phyloP scores from a whole-genome alignment of 2,329 filamentous ascomycete species.

The Coniochaeta prunicola region DNA sequence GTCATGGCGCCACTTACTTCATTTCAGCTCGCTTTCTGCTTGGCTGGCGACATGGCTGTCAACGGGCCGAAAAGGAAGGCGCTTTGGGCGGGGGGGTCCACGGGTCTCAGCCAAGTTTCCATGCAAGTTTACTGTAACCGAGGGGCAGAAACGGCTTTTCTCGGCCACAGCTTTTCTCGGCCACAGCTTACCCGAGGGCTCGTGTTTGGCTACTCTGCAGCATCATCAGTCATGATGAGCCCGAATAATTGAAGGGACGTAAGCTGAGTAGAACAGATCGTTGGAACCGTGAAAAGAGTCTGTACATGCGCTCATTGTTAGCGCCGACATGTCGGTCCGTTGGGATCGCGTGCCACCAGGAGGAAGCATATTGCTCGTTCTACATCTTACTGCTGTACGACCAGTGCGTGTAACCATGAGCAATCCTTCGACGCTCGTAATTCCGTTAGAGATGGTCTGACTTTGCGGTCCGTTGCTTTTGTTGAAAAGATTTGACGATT shows the following conservation, averaged over 20 bases:
- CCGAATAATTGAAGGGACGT: too few species aligned
- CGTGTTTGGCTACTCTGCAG: background rate
- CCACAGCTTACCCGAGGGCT: background rate
- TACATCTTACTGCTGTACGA: background rate
- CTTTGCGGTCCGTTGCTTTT: background rate
- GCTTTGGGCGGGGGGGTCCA: too few species aligned
- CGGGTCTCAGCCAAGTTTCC: too few species aligned
- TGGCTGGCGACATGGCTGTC: background rate
- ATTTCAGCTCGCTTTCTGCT: background rate
- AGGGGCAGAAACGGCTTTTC: too few species aligned
- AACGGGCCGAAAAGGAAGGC: conserved; percentile 1
- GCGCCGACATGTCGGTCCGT: background rate
- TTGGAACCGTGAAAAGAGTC: background rate
- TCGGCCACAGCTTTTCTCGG: too few species aligned
- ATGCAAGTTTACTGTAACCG: too few species aligned
- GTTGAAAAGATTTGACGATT: background rate
- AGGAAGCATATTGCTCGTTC: background rate
- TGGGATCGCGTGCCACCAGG: background rate
- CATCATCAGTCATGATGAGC: background rate
- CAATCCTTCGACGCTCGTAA: background rate
- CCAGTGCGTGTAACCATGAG: background rate
- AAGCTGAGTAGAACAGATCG: too few species aligned
- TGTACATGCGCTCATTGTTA: background rate
- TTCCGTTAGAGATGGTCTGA: background rate
- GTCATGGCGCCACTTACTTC: conserved; percentile 1